Evolutionary conservation across 1,139 yeast species (phyloP).

Genomic region (Scheffersomyces lignicola): DNA sequence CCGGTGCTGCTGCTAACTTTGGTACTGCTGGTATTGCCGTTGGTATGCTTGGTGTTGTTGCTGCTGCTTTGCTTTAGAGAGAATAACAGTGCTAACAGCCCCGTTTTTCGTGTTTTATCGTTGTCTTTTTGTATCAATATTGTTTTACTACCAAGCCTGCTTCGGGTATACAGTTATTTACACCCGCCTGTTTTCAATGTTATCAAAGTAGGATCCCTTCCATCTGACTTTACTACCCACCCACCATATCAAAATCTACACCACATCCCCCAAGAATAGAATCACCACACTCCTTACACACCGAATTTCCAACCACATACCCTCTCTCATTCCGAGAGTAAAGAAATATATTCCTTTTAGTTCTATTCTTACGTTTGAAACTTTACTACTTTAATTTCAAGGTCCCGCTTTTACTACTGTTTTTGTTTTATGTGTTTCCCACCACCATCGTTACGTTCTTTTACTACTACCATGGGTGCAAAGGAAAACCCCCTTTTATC

Average conservation of each 20-base stretch:
- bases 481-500: no score
- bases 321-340: not conserved
- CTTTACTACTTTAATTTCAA: slow-evolving; percentile 1
- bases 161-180: no score
- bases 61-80: slow-evolving; percentile 36
- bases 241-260: not conserved
- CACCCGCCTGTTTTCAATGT: not conserved
- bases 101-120: no score
- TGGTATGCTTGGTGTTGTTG: slow-evolving; percentile 45
- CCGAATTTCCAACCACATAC: not conserved
- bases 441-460: not conserved
- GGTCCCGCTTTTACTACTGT: not conserved
- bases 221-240: not conserved
- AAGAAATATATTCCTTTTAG: slow-evolving; percentile 1
- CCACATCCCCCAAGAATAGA: not conserved
- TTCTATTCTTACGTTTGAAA: slow-evolving; percentile 3
- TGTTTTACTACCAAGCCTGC: no score
- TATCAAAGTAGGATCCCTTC: slow-evolving; percentile 1
- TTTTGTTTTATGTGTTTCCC: not conserved
- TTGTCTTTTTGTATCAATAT: slow-evolving; percentile 1
- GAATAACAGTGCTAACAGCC: no score
- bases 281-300: not conserved
- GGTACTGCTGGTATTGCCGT: slow-evolving; percentile 39
- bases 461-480: not conserved
- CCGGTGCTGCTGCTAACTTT: slow-evolving; percentile 37